A percentile compares a stretch with the other conserved stretches of the same genome.
Conservation (phyloP, 441 rosid species). For the Sinapis alba region DNA sequence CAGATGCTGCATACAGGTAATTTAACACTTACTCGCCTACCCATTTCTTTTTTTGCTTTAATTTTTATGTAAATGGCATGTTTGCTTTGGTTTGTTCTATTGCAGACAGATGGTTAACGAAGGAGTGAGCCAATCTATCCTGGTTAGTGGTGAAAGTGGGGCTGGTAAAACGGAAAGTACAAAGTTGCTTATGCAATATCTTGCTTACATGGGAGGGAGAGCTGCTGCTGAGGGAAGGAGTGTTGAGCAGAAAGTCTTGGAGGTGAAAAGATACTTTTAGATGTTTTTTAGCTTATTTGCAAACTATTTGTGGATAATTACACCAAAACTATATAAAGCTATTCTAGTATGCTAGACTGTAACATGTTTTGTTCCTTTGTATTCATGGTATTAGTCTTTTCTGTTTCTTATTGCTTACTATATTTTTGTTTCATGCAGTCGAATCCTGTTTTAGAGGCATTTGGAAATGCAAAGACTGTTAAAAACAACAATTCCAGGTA, state of each 20-base stretch:
- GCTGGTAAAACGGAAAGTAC: constrained; percentile 99
- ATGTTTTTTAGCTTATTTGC: too few species aligned
- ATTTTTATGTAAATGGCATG: constrained; percentile 15
- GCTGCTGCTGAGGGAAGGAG: constrained; percentile 86
- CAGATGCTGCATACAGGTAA: constrained; percentile 94
- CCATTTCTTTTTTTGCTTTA: neutral
- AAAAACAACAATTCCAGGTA: constrained; percentile 93
- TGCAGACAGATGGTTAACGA: constrained; percentile 87
- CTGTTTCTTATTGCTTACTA: constrained; percentile 13
- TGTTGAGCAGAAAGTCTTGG: constrained; percentile 96
- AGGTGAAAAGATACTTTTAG: constrained; percentile 52
- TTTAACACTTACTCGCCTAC: constrained; percentile 6
- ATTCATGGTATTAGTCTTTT: neutral
- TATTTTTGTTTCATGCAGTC: constrained; percentile 58
- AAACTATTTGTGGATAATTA: neutral
- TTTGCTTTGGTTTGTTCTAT: constrained; percentile 28
- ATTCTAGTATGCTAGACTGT: constrained; percentile 4
- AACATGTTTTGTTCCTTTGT: neutral
- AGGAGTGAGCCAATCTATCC: constrained; percentile 80
- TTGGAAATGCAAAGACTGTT: constrained; percentile 95
- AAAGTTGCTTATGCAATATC: constrained; percentile 90
- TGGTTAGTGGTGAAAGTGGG: constrained; percentile 98
- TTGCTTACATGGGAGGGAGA: constrained; percentile 98
- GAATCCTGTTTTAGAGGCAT: constrained; percentile 93
- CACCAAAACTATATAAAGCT: constrained; percentile 6